A percentile compares a stretch with the other conserved stretches of the same genome.
Evolutionary conservation across 2,329 filamentous ascomycete species (phyloP).

Genomic region (Claviceps sp.): DNA sequence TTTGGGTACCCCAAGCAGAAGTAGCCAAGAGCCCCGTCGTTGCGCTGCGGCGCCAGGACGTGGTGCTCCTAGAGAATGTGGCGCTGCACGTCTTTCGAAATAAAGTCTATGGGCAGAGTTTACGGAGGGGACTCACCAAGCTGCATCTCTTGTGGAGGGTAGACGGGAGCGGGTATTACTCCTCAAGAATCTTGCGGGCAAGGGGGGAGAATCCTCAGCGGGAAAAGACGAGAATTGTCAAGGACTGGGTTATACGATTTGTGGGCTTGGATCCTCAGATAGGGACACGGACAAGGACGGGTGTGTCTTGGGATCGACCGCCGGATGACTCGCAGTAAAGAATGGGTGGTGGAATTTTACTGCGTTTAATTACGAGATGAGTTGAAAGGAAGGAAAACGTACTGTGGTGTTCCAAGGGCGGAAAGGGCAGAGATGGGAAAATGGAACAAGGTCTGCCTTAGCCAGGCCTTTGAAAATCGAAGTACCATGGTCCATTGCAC

Average conservation of each 20-base stretch:
- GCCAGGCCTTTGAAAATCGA: no score
- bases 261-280: constrained; percentile 31
- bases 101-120: constrained; percentile 72
- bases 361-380: neutral
- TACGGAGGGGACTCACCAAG: constrained; percentile 57
- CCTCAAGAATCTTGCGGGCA: constrained; percentile 30
- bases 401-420: constrained; percentile 15
- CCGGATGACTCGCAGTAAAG: constrained; percentile 26
- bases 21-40: constrained; percentile 19
- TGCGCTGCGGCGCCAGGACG: constrained; percentile 53
- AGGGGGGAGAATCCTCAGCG: constrained; percentile 31
- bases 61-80: constrained; percentile 68
- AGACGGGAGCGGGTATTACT: constrained; percentile 43
- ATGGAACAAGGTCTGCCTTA: no score
- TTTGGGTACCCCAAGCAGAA: constrained; percentile 53
- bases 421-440: neutral
- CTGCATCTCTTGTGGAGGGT: constrained; percentile 50
- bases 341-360: neutral
- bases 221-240: constrained; percentile 52
- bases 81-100: constrained; percentile 62
- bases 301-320: constrained; percentile 23
- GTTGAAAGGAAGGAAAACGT: neutral
- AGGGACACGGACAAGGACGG: constrained; percentile 6
- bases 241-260: constrained; percentile 63
- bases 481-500: no score